A percentile compares a stretch with the other conserved stretches of the same genome.
Conservation (phyloP, 768 basidiomycete species). For the Pleurotus salmoneostramineus region DNA sequence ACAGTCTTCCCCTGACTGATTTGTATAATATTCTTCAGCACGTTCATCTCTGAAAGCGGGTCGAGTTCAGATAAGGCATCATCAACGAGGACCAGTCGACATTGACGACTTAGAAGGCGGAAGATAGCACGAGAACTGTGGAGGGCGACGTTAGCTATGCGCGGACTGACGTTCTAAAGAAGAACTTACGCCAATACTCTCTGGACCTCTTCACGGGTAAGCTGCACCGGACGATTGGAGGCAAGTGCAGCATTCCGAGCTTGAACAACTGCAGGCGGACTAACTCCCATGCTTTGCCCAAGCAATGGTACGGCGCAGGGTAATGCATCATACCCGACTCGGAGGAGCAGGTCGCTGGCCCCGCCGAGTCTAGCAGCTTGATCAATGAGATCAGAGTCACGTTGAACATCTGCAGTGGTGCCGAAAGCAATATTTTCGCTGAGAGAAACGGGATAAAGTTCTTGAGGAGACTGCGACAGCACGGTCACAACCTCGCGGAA, state of each 20-base stretch:
- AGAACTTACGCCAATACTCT: conserved; percentile 42
- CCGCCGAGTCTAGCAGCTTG: conserved; percentile 34
- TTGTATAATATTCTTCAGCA: conserved; percentile 36
- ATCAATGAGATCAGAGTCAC: conserved; percentile 19
- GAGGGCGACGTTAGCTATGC: conserved; percentile 3
- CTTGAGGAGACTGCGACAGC: conserved; percentile 36
- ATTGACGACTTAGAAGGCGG: conserved; percentile 32
- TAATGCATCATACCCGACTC: conserved; percentile 36
- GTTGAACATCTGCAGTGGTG: conserved; percentile 7
- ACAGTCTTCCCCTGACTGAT: conserved; percentile 45
- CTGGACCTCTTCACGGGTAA: conserved; percentile 46
- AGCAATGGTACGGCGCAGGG: conserved; percentile 26
- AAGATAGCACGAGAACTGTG: conserved; percentile 44
- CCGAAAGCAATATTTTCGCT: conserved; percentile 36
- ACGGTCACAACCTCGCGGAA: conserved; percentile 36
- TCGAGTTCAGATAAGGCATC: conserved; percentile 59
- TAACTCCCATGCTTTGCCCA: conserved; percentile 24
- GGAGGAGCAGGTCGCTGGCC: conserved; percentile 34
- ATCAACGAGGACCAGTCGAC: conserved; percentile 49
- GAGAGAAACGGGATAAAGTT: conserved; percentile 28
- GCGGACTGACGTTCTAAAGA: background rate
- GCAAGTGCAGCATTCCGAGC: conserved; percentile 25
- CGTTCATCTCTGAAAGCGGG: conserved; percentile 45
- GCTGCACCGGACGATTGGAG: conserved; percentile 20
- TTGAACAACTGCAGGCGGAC: conserved; percentile 24